phyloP scores from a whole-genome alignment of 2,329 filamentous ascomycete genomes.

The Fonsecaea erecta region DNA sequence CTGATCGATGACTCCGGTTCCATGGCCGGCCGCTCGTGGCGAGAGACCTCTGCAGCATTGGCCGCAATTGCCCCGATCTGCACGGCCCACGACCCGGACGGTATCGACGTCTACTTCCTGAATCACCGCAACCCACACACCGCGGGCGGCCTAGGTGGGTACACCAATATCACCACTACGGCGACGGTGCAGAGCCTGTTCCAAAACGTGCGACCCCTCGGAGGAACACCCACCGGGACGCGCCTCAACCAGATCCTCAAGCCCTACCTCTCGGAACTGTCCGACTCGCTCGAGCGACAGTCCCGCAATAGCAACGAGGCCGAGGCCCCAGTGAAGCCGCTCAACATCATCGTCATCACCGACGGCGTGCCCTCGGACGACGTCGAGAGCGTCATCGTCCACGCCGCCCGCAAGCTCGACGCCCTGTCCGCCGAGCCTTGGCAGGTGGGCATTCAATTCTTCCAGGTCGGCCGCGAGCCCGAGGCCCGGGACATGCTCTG shows the following conservation, averaged over 20 bases:
- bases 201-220: conserved; percentile 64
- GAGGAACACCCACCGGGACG: conserved; percentile 74
- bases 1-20: conserved; percentile 90
- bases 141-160: conserved; percentile 55
- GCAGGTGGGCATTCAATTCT: conserved; percentile 93
- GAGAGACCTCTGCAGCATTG: conserved; percentile 72
- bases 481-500: conserved; percentile 68
- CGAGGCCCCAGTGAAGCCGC: conserved; percentile 67
- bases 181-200: conserved; percentile 71
- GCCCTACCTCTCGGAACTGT: conserved; percentile 68
- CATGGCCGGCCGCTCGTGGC: conserved; percentile 80
- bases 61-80: conserved; percentile 79
- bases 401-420: conserved; percentile 72
- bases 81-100: conserved; percentile 76
- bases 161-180: conserved; percentile 66
- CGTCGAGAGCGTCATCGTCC: conserved; percentile 70
- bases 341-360: conserved; percentile 93
- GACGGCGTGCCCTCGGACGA: conserved; percentile 84
- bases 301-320: conserved; percentile 46
- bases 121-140: conserved; percentile 63
- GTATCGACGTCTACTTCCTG: conserved; percentile 89
- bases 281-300: conserved; percentile 47
- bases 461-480: conserved; percentile 81
- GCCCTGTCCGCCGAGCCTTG: conserved; percentile 70
- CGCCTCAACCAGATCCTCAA: conserved; percentile 72